Conservation (phyloP, 2,329 filamentous ascomycete species). For the Xylariomycetidae sp. region DNA sequence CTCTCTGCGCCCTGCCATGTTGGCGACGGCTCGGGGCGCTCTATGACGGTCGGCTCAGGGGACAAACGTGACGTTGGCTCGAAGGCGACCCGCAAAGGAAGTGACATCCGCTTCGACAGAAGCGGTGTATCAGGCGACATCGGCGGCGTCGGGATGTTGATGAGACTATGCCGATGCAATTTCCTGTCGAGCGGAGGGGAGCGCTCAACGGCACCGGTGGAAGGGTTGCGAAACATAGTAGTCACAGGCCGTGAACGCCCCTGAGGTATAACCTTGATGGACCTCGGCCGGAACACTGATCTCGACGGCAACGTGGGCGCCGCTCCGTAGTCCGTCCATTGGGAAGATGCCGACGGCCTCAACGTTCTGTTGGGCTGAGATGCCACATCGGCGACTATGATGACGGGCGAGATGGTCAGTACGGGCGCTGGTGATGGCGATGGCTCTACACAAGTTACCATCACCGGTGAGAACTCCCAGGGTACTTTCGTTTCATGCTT, state of each 20-base stretch:
- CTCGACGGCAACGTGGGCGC: constrained; percentile 8
- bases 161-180: constrained; percentile 15
- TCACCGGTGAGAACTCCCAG: constrained; percentile 12
- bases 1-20: too few relatives aligned
- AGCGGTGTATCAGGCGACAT: constrained; percentile 8
- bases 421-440: constrained; percentile 5
- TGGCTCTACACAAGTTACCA: constrained; percentile 12
- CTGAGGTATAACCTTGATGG: constrained; percentile 13
- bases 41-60: too few relatives aligned
- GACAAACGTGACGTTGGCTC: too few relatives aligned
- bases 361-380: constrained; percentile 5
- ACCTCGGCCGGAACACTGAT: constrained; percentile 10
- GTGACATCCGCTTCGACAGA: constrained; percentile 8
- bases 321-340: too few relatives aligned
- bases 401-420: constrained; percentile 20
- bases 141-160: constrained; percentile 14
- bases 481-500: not conserved
- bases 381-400: constrained; percentile 18
- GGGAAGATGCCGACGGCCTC: not conserved
- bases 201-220: constrained; percentile 16
- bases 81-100: too few relatives aligned
- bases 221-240: constrained; percentile 18
- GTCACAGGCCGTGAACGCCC: constrained; percentile 15
- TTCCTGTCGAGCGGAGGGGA: constrained; percentile 7
- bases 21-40: too few relatives aligned